phyloP scores from a whole-genome alignment of 352 stramenopile species.

The Phytophthora multivora region DNA sequence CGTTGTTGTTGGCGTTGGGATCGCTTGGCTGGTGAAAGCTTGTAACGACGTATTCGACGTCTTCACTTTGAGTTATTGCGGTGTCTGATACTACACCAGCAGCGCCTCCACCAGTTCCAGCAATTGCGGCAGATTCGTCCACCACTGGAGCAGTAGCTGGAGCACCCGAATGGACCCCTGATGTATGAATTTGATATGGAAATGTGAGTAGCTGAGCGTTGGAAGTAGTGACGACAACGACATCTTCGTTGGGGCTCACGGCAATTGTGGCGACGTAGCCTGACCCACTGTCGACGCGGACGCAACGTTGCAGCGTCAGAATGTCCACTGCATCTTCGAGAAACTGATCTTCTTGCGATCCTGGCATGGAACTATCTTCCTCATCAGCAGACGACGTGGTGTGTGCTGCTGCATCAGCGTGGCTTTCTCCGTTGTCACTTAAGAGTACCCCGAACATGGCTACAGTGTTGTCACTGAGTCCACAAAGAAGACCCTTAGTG shows the following conservation, averaged over 20 bases:
- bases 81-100: not conserved
- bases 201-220: constrained; percentile 75
- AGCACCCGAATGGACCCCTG: constrained; percentile 13
- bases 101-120: constrained; percentile 4
- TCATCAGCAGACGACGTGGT: constrained; percentile 33
- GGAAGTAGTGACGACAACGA: constrained; percentile 64
- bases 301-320: constrained; percentile 58
- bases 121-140: constrained; percentile 27
- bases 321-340: constrained; percentile 37
- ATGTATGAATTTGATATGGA: constrained; percentile 63
- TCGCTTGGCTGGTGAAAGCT: constrained; percentile 78
- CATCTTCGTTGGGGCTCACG: constrained; percentile 82
- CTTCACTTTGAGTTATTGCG: constrained; percentile 49
- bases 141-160: constrained; percentile 9
- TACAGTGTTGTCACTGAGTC: constrained; percentile 71
- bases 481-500: constrained; percentile 80
- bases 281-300: constrained; percentile 61
- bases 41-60: constrained; percentile 74
- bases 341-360: constrained; percentile 26
- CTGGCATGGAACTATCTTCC: constrained; percentile 1
- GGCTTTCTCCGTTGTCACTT: constrained; percentile 28
- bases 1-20: constrained; percentile 15
- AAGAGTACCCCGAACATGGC: constrained; percentile 63
- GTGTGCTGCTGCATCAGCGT: constrained; percentile 27
- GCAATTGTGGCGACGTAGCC: constrained; percentile 55